Base-by-base conservation (phyloP, 148 eudicot species). In the Camellia lanceoleosa region DNA sequence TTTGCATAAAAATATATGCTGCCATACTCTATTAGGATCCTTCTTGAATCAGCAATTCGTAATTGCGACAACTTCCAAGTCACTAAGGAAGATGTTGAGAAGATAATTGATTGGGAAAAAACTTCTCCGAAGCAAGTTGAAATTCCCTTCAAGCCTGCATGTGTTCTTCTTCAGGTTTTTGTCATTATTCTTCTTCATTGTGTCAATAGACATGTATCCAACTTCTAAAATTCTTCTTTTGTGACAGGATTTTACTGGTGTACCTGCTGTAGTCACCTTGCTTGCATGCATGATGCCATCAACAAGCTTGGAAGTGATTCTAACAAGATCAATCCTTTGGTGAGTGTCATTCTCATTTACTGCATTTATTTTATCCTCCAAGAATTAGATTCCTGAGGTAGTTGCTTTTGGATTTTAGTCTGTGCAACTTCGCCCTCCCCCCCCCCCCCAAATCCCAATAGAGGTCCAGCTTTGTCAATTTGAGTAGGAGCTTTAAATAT, bases 71-170 rank as follows among this genome's bases (percentile, higher is more conserved):
- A 85, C 43, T 91, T 91, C 60, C 92, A 91, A 87, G 90, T 91
- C 51, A 91, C 74, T 0, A 91, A 89, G 86, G 90, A 84, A 47
- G 93, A 91, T 87, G 93, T 91, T 18, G 92, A 91, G 85, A 91
- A 91, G 84, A 89, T 91, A 59, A 87, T 91, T 62, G 92, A 91
- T 72, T 91, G 91, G 93, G 85, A 91, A 77, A 89, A 86, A 4
- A 75, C 82, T 72, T 67, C 90, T 51, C 91, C 92, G 11, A 89
- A 89, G 77, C 89, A 76, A 84, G 93, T 89, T 52, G 93, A 91
- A 82, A 89, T 91, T 61, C 92, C 91, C 42, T 91, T 91, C 86
- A 91, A 91, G 87, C 93, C 93, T 81, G 93, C 93, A 67, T 90
- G 90, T 79, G 92, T 87, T 13, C 88, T 91, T 20, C 84, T 91